Base-by-base conservation (phyloP, 345 rosid species). In the Viola odorata region DNA sequence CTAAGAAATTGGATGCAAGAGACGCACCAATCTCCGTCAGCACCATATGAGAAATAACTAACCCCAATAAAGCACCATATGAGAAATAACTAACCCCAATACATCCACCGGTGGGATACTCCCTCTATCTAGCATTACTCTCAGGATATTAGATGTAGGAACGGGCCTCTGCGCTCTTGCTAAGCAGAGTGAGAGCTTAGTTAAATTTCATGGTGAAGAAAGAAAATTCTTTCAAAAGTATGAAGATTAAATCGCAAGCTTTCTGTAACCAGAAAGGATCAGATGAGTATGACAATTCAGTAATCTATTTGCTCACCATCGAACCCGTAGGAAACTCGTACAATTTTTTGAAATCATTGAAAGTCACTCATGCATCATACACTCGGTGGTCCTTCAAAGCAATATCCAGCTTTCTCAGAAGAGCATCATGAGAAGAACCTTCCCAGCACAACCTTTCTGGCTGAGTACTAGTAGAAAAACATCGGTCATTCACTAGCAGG, bases 91-190 rank as follows among this genome's bases (percentile, higher is more conserved):
- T 64, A 80, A 74, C 57, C 53, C 48, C 67, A 84, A 48, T 6
- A 84, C 57, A 67, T 75, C 61, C 55, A 72, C 44, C 1, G 76
- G 55, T 6, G 81, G 67, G 13, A 78, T 16, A 44, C 41, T 69
- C 39, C 66, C 72, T 41, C 64, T 81, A 68, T 77, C 84, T 48
- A 94, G 73, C 84, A 87, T 84, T 53, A 68, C 41, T 12, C 90
- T 72, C 53, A 90, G 78, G 37, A 84, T 77, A 59, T 41, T 67
- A 23, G 84, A 87, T 1, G 90, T 72, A 39, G 80, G 82, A 66
- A 79, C 44, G 40, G 82, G 79, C 90, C 81, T 71, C 70, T 83
- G 80, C 41, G 87, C 85, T 82, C 97, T 84, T 15, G 86, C 90
- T 58, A 87, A 65, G 61, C 87, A 80, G 55, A 94, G 75, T 2